Evolutionary conservation across 2,329 filamentous ascomycete genomes (phyloP), one percentile per base, ranked within the genome.

Genomic region (Aspergillus pseudoviridinutans): DNA sequence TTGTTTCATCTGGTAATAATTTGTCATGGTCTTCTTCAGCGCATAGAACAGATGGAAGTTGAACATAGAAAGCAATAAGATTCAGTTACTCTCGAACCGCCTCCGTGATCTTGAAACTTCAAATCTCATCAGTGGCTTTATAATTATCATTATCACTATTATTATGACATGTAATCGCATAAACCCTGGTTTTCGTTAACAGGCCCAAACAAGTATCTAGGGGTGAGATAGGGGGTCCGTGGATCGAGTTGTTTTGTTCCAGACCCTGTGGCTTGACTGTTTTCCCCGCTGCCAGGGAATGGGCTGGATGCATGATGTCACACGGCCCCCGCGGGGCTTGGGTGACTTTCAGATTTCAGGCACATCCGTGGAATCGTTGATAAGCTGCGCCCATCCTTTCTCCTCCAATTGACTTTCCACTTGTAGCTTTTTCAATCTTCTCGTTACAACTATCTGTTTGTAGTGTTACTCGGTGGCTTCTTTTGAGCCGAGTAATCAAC

Each of bases 251-350:
- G 44, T 47, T 47, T 3, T 27, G 44, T 24, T 24, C 44, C 44
- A 24, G 42, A 12, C 42, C 42, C 32, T 38, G 32, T 38, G 32
- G 32, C 14, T 38, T 38, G 14, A 24, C 14, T 25, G 9, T 47
- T 25, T 14, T 17, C 44, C 44, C 44, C 44, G 22, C 44, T 47
- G n/a, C 20, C 44, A 47, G 44, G 50, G 32, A 24, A 51, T 51
- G 10, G 10, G 28, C 32, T 44, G 46, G 41, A 49, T 55, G 53
- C 47, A 64, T 65, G 63, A 64, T 64, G 62, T 65, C 63, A 65
- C 57, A 52, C 51, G 38, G 52, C 50, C 57, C 28, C 32, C 57
- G 63, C 62, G 63, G 63, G 61, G 60, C 59, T 60, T 38, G 28
- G 24, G 28, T 38, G 54, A 49, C 57, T 29, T 29, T 49, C 22